Conservation (phyloP, 768 basidiomycete genomes). For the Strobilomyces confusus region DNA sequence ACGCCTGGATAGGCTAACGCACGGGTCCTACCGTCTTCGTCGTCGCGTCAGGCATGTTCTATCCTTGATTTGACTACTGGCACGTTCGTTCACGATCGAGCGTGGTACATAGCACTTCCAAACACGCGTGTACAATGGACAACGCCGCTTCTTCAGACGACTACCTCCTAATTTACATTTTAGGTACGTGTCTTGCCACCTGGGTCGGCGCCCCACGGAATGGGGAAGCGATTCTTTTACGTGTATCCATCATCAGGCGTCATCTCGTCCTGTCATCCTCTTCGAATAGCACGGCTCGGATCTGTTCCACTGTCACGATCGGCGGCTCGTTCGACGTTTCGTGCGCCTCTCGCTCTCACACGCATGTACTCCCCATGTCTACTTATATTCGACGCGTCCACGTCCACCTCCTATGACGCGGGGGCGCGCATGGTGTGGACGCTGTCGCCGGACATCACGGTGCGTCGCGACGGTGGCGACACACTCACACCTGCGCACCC, state of each 20-base stretch:
- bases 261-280: not conserved
- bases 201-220: not conserved
- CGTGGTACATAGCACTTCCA: not conserved
- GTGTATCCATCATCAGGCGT: not conserved
- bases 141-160: not conserved
- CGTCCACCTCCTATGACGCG: not conserved
- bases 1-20: not conserved
- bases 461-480: not conserved
- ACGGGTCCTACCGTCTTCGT: not conserved
- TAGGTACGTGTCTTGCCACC: not conserved
- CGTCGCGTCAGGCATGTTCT: not conserved
- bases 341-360: not conserved
- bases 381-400: not conserved
- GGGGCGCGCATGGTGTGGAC: too few species aligned
- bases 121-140: not conserved
- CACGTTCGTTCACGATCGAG: not conserved
- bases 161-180: not conserved
- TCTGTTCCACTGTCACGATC: not conserved
- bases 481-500: not conserved
- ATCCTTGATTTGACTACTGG: not conserved
- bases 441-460: not conserved
- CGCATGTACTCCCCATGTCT: not conserved
- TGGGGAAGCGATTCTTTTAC: not conserved
- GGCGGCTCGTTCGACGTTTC: not conserved
- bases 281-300: slow-evolving; percentile 3